Percentiles rank a stretch among this genome's conserved stretches.
Conservation (phyloP, 306 rosid species). For the Rosa rugosa region DNA sequence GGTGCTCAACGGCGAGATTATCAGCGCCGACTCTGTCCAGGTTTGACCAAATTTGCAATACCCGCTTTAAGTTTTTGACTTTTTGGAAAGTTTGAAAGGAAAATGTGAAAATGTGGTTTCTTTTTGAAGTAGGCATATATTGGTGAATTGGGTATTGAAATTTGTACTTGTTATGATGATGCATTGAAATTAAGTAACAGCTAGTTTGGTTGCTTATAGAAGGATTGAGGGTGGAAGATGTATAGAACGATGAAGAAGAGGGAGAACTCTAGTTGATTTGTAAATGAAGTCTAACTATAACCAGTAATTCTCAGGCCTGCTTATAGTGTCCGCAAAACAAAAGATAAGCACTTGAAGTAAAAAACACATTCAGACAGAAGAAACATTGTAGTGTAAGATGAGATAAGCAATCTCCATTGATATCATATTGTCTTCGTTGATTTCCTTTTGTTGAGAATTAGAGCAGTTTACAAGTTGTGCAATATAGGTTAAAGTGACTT, state of each 20-base stretch:
- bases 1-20: conserved; percentile 82
- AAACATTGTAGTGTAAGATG: not conserved
- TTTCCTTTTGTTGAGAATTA: not conserved
- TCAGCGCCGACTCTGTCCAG: conserved; percentile 96
- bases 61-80: not conserved
- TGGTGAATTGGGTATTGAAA: not conserved
- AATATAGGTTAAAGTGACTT: not conserved
- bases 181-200: not conserved
- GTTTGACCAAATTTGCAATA: conserved; percentile 21
- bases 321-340: not conserved
- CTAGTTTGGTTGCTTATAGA: not conserved
- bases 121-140: not conserved
- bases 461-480: not conserved
- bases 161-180: conserved; percentile 1
- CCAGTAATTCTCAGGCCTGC: not conserved
- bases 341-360: not conserved
- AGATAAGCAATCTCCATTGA: not conserved
- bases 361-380: not conserved
- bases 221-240: not conserved
- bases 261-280: not conserved
- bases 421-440: not conserved
- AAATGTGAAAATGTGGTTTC: conserved; percentile 10
- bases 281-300: not conserved
- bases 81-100: not conserved
- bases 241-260: not conserved